Evolutionary conservation across 768 basidiomycete species (phyloP), one percentile per base, ranked within the genome.

Genomic region (Tulasnella sp.): DNA sequence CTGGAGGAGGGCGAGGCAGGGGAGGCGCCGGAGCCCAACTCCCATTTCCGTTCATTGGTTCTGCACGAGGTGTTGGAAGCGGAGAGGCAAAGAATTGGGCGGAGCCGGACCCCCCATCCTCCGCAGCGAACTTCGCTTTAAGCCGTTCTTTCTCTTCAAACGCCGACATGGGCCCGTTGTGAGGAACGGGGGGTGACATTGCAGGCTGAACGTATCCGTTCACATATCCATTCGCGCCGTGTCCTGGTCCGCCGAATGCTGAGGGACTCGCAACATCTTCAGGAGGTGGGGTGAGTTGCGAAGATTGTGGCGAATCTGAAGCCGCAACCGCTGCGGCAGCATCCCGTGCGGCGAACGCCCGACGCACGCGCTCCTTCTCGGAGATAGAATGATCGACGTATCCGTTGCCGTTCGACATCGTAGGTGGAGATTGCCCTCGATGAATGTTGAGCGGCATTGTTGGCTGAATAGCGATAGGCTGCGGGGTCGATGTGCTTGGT

Each of bases 91-190:
- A 24, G 52, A 19, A 42, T 21, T 23, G 9, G 2, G 23, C 10
- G 23, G 32, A 21, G n/a, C 24, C 13, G 17, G 52, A 42, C 32
- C 34, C 34, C 5, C 27, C 43, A n/a, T 85, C 79, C 64, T 82
- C 79, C 1, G 76, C 77, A 26, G 80, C 85, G 64, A 80, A 87
- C 68, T 76, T 78, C 3, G 84, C 83, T 38, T 73, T 75, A 10
- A 90, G 69, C 59, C 80, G 69, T 21, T 84, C 85, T 73, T 91
- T 90, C 71, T 91, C 88, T 65, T 90, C 87, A 0, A 80, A 82
- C 2, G 88, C 88, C 1, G 83, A 83, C 53, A 88, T 70, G 63
- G 19, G 73, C 11, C 53, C 45, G 71, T 19, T 64, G 69, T 5
- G 69, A 65, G 38, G 66, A 64, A 21, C 65, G 9, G 8, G 59